phyloP scores from a whole-genome alignment of 2,329 filamentous ascomycete genomes.

The Zymoseptoria tritici region DNA sequence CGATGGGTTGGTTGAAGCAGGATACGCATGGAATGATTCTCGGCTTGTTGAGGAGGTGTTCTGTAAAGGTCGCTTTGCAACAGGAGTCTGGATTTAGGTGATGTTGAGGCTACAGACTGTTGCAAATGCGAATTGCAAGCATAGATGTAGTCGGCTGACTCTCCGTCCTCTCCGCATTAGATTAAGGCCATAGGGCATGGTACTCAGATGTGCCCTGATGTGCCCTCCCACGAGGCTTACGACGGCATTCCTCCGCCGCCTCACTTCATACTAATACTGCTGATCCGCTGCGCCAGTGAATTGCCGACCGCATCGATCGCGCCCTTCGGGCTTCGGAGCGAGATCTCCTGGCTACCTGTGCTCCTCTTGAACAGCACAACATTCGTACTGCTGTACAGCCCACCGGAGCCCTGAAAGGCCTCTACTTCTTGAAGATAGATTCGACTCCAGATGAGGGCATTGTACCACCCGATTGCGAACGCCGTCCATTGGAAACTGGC shows the following conservation, averaged over 20 bases:
- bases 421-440: constrained; percentile 83
- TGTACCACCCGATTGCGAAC: constrained; percentile 73
- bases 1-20: constrained; percentile 63
- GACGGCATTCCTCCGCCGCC: neutral
- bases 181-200: no score
- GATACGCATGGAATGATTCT: neutral
- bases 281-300: constrained; percentile 80
- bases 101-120: neutral
- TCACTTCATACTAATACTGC: constrained; percentile 34
- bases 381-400: constrained; percentile 86
- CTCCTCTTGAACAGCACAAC: constrained; percentile 80
- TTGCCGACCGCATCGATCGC: constrained; percentile 90
- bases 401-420: constrained; percentile 69
- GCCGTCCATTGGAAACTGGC: constrained; percentile 15
- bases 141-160: neutral
- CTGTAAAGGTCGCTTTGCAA: neutral
- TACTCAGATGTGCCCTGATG: neutral
- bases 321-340: constrained; percentile 71
- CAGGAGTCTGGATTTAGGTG: neutral
- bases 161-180: no score
- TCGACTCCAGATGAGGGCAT: constrained; percentile 87
- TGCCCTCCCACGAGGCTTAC: neutral
- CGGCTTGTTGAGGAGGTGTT: neutral
- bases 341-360: constrained; percentile 48
- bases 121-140: neutral